These are phyloP conservation scores for Blastocystis sp. DNA, from an alignment of 352 stramenopile species.

Conservation along the genomic window DNA sequence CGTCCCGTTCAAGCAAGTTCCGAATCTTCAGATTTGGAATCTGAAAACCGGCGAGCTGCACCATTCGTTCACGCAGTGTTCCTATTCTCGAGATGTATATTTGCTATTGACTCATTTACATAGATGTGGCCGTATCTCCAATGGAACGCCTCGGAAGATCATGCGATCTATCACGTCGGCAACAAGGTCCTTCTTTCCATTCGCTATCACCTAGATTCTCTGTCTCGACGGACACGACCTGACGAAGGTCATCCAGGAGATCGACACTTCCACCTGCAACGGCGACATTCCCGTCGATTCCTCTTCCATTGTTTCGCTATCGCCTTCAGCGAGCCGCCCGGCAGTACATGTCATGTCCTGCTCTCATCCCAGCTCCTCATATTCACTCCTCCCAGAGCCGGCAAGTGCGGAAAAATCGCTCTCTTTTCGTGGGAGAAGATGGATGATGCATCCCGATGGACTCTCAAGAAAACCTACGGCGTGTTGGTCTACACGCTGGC, in stretches of 20 bases:
- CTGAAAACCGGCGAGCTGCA: slow-evolving; percentile 4
- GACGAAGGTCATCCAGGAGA: too few relatives aligned
- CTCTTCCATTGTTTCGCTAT: background rate
- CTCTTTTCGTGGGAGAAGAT: background rate
- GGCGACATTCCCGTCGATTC: background rate
- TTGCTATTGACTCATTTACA: background rate
- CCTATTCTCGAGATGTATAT: background rate
- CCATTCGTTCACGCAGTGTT: background rate
- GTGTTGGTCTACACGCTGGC: too few relatives aligned
- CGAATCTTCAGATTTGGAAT: slow-evolving; percentile 41
- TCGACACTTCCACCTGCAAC: too few relatives aligned
- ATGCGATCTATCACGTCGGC: slow-evolving; percentile 1
- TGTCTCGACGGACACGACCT: slow-evolving; percentile 10
- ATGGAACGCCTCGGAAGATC: background rate
- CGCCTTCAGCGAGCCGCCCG: background rate
- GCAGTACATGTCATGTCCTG: background rate
- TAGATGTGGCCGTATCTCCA: slow-evolving; percentile 30
- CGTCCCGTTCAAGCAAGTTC: background rate
- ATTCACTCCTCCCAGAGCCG: background rate
- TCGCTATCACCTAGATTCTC: background rate
- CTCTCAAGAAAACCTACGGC: too few relatives aligned
- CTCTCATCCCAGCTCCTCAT: background rate
- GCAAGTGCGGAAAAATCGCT: background rate
- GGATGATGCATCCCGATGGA: background rate
- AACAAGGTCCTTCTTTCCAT: background rate